Percentiles rank a stretch among this genome's conserved stretches.
Conservation (phyloP, 208 protist species). For the Leishmania braziliensis region DNA sequence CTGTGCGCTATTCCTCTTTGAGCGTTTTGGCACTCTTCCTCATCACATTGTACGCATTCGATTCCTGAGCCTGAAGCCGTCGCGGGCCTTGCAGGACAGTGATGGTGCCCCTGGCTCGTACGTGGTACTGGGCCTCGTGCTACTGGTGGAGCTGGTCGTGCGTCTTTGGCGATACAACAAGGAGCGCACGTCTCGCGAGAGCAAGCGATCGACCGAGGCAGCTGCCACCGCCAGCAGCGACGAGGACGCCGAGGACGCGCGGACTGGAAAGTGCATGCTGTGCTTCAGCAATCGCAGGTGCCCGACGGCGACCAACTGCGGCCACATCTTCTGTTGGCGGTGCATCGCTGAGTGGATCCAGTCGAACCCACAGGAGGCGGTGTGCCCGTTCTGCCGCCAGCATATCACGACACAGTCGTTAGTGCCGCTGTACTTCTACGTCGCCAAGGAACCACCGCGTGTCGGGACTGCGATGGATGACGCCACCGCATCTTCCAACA, state of each 20-base stretch:
- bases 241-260: conserved; percentile 48
- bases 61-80: conserved; percentile 78
- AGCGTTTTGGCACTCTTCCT: conserved; percentile 74
- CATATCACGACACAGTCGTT: conserved; percentile 75
- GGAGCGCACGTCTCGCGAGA: conserved; percentile 12
- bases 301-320: conserved; percentile 80
- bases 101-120: conserved; percentile 73
- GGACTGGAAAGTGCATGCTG: conserved; percentile 82
- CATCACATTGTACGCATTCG: conserved; percentile 66
- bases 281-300: conserved; percentile 78
- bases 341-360: conserved; percentile 88
- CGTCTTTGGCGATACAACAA: conserved; percentile 73
- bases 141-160: conserved; percentile 76
- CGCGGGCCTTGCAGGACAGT: conserved; percentile 44
- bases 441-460: conserved; percentile 53
- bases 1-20: conserved; percentile 79
- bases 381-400: conserved; percentile 89
- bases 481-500: neutral
- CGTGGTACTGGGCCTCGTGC: conserved; percentile 62
- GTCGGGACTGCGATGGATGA: conserved; percentile 31
- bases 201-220: conserved; percentile 14
- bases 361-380: conserved; percentile 71
- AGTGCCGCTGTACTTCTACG: conserved; percentile 86
- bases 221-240: conserved; percentile 38
- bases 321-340: conserved; percentile 90